Conservation (phyloP, 169 alveolate species). For the Plasmodium blacklocki region DNA sequence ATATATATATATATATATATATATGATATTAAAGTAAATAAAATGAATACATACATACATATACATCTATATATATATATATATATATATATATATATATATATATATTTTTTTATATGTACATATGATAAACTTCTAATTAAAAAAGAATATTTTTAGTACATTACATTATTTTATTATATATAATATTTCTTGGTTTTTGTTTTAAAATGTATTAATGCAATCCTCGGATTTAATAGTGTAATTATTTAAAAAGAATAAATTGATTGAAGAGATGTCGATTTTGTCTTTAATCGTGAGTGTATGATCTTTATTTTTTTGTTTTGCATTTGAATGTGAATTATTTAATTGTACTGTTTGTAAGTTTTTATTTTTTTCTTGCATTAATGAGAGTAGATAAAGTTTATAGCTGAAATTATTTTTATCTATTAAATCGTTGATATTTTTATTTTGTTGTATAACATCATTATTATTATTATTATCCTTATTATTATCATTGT, state of each 20-base stretch:
- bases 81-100: no score
- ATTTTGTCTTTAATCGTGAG: background rate
- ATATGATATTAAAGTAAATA: no score
- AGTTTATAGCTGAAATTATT: conserved; percentile 15
- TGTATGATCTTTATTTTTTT: background rate
- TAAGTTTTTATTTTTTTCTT: conserved; percentile 3
- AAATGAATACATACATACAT: no score
- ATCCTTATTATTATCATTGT: no score
- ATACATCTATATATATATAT: no score
- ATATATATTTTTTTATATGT: no score
- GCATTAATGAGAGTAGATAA: conserved; percentile 13
- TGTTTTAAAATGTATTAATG: conserved; percentile 1
- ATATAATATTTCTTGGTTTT: background rate
- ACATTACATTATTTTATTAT: no score
- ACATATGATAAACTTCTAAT: no score
- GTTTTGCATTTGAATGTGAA: no score
- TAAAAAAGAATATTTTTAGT: no score
- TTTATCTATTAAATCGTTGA: background rate
- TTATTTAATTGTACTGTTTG: no score
- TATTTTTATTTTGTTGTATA: background rate
- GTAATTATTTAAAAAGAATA: conserved; percentile 37
- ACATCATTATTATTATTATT: background rate
- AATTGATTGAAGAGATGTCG: conserved; percentile 25
- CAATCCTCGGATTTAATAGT: conserved; percentile 37
- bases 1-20: no score